Base-by-base conservation (phyloP, 345 rosid genomes). In the Lumnitzera littorea region DNA sequence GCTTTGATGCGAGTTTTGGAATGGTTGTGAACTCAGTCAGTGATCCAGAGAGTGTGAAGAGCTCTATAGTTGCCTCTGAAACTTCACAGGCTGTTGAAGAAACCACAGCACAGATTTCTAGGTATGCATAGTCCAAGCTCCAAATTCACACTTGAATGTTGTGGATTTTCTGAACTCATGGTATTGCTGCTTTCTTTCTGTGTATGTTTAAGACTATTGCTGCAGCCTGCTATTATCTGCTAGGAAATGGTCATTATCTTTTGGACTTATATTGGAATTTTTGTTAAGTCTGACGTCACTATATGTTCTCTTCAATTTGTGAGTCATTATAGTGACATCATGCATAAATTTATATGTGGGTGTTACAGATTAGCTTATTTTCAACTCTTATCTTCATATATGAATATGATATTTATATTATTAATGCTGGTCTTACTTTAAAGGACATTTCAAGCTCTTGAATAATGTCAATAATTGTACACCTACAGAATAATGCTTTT, bases 1-100 rank as follows among this genome's bases (percentile, higher is more conserved):
- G 98, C 73, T 91, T 91, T 60, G 91, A 83, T 80, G 82, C 87
- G 58, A 81, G 74, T 75, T 89, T 91, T 76, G 90, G 82, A 56
- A 67, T 84, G 53, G 68, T 73, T 17, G 60, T 79, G 43, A 78
- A 66, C 67, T 57, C 64, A 47, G 66, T 62, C 41, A 58, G 72
- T 49, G 78, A 50, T 67, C 74, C 74, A 12, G 92, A 78, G 83
- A 82, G 80, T 76, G 91, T 83, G 43, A 78, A 80, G 74, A 85
- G 80, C 63, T 81, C 92, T 61, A 77, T 80, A 48, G 69, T 85
- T 52, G 61, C 78, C 60, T 83, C 89, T 49, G 96, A 87, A 61
- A 70, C 78, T 66, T 86, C 85, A 57, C 82, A 73, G 64, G 84
- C 68, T 59, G 62, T 72, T 72, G 92, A 82, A 68, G 86, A 75